phyloP scores from a whole-genome alignment of 2,329 filamentous ascomycete genomes.

The Orbilia quercus region DNA sequence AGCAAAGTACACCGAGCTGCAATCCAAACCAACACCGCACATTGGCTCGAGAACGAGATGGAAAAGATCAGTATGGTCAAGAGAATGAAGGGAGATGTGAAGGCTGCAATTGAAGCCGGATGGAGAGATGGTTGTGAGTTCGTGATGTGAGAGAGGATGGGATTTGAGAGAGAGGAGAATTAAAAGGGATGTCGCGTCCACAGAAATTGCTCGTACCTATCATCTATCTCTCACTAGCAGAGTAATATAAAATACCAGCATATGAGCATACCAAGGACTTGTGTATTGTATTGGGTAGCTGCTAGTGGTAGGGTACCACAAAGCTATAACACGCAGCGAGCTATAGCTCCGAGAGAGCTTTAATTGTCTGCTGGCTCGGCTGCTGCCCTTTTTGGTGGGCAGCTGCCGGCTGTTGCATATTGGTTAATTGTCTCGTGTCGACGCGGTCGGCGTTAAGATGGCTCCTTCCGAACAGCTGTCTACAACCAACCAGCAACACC shows the following conservation, averaged over 20 bases:
- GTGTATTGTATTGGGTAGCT: too few relatives aligned
- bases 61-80: not conserved
- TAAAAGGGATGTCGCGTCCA: constrained; percentile 47
- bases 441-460: constrained; percentile 26
- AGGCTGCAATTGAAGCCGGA: constrained; percentile 27
- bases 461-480: constrained; percentile 30
- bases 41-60: constrained; percentile 16
- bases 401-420: not conserved
- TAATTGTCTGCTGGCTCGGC: not conserved
- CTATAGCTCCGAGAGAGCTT: constrained; percentile 8
- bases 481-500: constrained; percentile 9
- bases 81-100: constrained; percentile 16
- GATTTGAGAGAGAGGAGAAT: constrained; percentile 28
- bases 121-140: constrained; percentile 12
- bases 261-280: too few relatives aligned
- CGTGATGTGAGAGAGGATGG: constrained; percentile 37
- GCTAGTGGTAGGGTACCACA: not conserved
- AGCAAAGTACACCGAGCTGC: not conserved
- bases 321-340: not conserved
- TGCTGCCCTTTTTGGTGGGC: not conserved
- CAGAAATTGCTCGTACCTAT: not conserved
- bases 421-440: too few relatives aligned
- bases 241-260: too few relatives aligned
- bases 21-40: constrained; percentile 5
- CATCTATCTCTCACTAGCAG: not conserved